Base-by-base conservation (phyloP, 2,329 filamentous ascomycete genomes). In the Gyromitra esculenta region DNA sequence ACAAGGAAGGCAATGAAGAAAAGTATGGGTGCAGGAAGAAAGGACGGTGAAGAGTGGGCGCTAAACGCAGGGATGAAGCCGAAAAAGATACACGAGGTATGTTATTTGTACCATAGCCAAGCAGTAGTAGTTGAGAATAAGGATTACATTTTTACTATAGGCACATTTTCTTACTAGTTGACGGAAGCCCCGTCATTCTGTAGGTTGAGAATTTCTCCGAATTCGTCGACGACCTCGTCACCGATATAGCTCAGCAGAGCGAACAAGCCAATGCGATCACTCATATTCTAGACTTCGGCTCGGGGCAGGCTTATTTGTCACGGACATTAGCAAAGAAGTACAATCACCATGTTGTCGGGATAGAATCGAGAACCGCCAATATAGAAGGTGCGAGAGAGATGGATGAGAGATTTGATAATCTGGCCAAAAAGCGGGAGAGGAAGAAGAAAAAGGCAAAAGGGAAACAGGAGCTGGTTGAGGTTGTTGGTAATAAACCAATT, bases 11-110 rank as follows among this genome's bases (percentile, higher is more conserved):
- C n/a, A 64, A 68, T 50, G 52, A 73, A 52, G 52, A 78, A 65
- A 64, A 76, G 78, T 94, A 11, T 84, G 89, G 21, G 97, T 97
- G 83, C 89, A 96, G 79, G 86, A 85, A 77, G 87, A 89, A 45
- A 88, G 97, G 56, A 63, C 39, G 77, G 77, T 4, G 73, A 75
- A 45, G 77, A 79, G 56, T 74, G 88, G 89, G 63, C 88, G n/a
- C 39, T 80, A 35, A 91, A 80, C 0, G 88, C 97, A 13, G 96
- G 96, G 2, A 99, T 99, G 96, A 97, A 93, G 78, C 89, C 91
- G 18, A 99, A 99, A 83, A 99, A 99, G 84, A 87, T 93, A 0
- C 96, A 99, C 82, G 96, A 99, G 85, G 96, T 98, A 41, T 88
- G 77, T 72, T 35, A 8, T 64, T 69, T 66, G 63, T 62, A 69